A percentile compares a stretch with the other conserved stretches of the same genome.
phyloP scores from a whole-genome alignment of 2,329 filamentous ascomycete genomes.

The Passalora sequoiae region DNA sequence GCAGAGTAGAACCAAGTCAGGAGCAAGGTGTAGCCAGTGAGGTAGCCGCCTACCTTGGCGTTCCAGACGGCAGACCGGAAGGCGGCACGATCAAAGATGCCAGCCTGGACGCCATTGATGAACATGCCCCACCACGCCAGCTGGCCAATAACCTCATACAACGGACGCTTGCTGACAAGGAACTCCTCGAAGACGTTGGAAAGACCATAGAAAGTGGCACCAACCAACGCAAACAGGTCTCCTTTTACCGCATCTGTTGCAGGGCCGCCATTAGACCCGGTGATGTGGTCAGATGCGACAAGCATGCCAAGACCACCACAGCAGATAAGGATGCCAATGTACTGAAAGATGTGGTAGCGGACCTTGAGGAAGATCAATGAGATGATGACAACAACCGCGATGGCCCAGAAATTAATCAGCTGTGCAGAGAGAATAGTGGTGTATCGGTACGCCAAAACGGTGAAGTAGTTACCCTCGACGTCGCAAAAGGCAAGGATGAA shows the following conservation, averaged over 20 bases:
- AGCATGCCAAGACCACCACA: constrained; percentile 87
- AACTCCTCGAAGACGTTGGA: constrained; percentile 92
- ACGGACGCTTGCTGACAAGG: constrained; percentile 76
- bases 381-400: constrained; percentile 81
- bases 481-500: constrained; percentile 88
- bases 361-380: constrained; percentile 80
- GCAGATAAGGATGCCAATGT: constrained; percentile 80
- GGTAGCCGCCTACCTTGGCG: constrained; percentile 64
- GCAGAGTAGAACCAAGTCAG: constrained; percentile 81
- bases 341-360: constrained; percentile 82
- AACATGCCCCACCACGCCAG: constrained; percentile 80
- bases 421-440: constrained; percentile 90
- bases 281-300: constrained; percentile 81
- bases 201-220: constrained; percentile 85
- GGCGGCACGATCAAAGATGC: constrained; percentile 78
- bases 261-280: constrained; percentile 63
- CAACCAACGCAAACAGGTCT: constrained; percentile 83
- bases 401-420: constrained; percentile 98
- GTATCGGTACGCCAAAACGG: constrained; percentile 86
- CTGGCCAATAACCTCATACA: constrained; percentile 92
- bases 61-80: constrained; percentile 53
- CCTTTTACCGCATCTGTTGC: constrained; percentile 75
- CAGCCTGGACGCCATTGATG: constrained; percentile 87
- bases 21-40: constrained; percentile 83
- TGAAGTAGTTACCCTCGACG: constrained; percentile 96